Base-by-base conservation (phyloP, 23 red algal species). In the Gracilaria domingensis region DNA sequence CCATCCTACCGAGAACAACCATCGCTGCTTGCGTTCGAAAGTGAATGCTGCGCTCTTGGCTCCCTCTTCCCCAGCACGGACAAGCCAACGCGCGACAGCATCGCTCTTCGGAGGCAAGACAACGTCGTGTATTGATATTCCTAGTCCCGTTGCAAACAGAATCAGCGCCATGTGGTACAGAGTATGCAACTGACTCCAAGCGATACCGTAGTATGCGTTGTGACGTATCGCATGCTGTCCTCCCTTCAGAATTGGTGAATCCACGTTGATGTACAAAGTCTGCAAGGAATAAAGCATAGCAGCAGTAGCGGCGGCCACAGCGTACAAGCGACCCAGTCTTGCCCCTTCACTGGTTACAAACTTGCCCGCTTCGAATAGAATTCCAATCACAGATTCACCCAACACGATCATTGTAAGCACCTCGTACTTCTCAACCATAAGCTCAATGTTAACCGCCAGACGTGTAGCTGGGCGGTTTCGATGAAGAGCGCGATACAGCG, bases 121-220 rank as follows among this genome's bases (percentile, higher is more conserved):
- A 26, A 87, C 64, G 54, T 85, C 90, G 55, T 80, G 90, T 17
- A 93, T 40, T 29, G 76, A 70, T 48, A 86, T 86, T 42, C 80
- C 80, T 35, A 93, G 80, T 23, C 90, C 90, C 11, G 92, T 87
- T 44, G 82, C 82, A 62, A 86, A 88, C 20, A 86, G 74, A 61
- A 87, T 87, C n/a, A 94, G 83, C 17, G 92, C 83, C n/a, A 81
- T 70, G 61, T 94, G 92, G 49, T 88, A 94, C 40, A 82, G 53
- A 25, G 79, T 80, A 30, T 94, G 92, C 45, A 88, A 16, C 23
- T 66, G 75, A 24, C 82, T 54, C 92, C 92, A 94, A 18, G 88
- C 1, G 55, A 94, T 80, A 42, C 82, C 92, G 34, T 61, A 48
- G 20, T 66, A 12, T 24, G 45, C 59, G 8, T 35, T 79, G 73